Base-by-base conservation (phyloP, 2,329 filamentous ascomycete genomes). In the Colletotrichum spaethianum region DNA sequence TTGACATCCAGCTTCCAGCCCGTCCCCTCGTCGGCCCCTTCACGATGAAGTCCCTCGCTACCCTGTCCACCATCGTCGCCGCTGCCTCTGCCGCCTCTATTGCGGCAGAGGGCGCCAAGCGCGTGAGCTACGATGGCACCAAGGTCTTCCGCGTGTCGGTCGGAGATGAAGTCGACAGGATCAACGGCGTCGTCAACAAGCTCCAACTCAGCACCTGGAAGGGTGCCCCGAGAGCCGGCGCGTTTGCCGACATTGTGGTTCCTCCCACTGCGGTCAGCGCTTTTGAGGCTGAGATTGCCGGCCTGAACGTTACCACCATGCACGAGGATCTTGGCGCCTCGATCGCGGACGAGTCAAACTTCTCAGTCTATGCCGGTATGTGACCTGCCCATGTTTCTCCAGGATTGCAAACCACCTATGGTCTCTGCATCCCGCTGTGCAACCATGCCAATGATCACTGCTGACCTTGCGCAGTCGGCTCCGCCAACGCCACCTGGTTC, bases 81-180 rank as follows among this genome's bases (percentile, higher is more conserved):
- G 53, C 61, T 28, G 71, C 71, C 33, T 62, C 71, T 9, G 71
- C 71, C 26, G 71, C 72, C 50, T 59, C 67, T n/a, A 52, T 72
- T 36, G 73, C 66, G 12, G 52, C 8, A 18, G 65, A 11, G 20
- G 31, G 52, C 65, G 12, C 42, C 9, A 57, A 70, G 59, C 63
- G 63, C 46, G 78, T 83, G 12, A 81, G 81, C 1, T 87, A 87
- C 70, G 79, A 83, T 64, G 84, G 85, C 16, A 84, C 83, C 78
- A 85, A 85, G 74, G 84, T 84, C 44, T 82, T 83, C 66, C 83
- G 84, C 12, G 76, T 86, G n/a, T 77, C 81, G 9, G 80, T 83
- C 44, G 78, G 79, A 23, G 73, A 80, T 53, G 75, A 82, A 60
- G 77, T 78, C 26, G 76, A 75, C 67, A 75, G 75, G 26, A 74